Evolutionary conservation across 179 eudicot species (phyloP).

Genomic region (Beta lomatogona): DNA sequence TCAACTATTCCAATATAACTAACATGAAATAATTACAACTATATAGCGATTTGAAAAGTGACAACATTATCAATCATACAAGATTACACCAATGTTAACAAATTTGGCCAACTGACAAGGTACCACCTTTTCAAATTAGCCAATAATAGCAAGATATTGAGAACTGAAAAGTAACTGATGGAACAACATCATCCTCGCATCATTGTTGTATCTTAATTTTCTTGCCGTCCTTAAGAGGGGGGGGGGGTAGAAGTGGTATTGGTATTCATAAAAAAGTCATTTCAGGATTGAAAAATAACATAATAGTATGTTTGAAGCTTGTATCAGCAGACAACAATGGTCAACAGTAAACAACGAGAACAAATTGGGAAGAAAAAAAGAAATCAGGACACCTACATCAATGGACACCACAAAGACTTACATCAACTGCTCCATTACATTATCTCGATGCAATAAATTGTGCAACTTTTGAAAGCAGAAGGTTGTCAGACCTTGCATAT

Average conservation of each 20-base stretch:
- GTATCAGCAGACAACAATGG: background rate
- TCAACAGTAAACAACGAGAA: background rate
- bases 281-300: background rate
- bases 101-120: background rate
- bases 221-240: background rate
- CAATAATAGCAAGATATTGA: background rate
- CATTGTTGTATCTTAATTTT: background rate
- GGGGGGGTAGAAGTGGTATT: background rate
- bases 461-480: background rate
- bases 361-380: background rate
- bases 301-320: background rate
- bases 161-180: background rate
- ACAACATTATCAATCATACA: background rate
- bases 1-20: no score
- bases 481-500: slow-evolving; percentile 1
- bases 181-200: background rate
- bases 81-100: background rate
- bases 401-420: background rate
- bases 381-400: background rate
- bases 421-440: background rate
- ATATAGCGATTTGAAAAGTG: background rate
- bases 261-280: no score
- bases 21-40: background rate
- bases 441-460: background rate
- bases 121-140: background rate